Evolutionary conservation across 768 basidiomycete genomes (phyloP).

Genomic region (Leccinum subtestaceum): DNA sequence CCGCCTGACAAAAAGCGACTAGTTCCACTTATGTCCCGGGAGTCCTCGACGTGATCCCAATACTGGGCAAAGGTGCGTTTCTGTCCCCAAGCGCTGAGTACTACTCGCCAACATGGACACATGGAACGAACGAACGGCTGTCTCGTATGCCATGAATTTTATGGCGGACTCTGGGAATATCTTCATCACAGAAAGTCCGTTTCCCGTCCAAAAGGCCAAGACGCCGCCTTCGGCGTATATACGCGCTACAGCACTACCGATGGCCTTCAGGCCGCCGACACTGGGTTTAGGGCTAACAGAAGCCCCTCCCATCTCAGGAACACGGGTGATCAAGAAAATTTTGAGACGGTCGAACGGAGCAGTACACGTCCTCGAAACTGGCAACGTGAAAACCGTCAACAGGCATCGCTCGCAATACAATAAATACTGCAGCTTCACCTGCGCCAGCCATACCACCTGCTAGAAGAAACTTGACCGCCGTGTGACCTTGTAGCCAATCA

Average conservation of each 20-base stretch:
- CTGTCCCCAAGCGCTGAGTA: constrained; percentile 40
- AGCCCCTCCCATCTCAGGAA: constrained; percentile 66
- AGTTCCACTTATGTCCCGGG: constrained; percentile 82
- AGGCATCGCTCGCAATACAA: not conserved
- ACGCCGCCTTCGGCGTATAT: constrained; percentile 91
- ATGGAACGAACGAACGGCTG: constrained; percentile 59
- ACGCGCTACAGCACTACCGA: constrained; percentile 67
- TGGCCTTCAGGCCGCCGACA: constrained; percentile 57
- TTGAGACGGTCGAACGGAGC: constrained; percentile 98
- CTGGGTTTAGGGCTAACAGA: constrained; percentile 42
- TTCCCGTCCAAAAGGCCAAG: constrained; percentile 96
- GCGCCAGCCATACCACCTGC: constrained; percentile 96
- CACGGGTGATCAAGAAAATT: constrained; percentile 90
- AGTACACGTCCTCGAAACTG: constrained; percentile 94
- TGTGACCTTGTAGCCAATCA: constrained; percentile 60
- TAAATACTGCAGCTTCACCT: constrained; percentile 58
- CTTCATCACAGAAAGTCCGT: constrained; percentile 88
- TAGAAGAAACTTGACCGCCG: constrained; percentile 83
- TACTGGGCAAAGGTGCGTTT: constrained; percentile 94
- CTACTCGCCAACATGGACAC: constrained; percentile 9
- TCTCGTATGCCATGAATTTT: constrained; percentile 96
- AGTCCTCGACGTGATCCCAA: constrained; percentile 87
- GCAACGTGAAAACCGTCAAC: constrained; percentile 4
- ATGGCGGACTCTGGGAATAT: constrained; percentile 98
- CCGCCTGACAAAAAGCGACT: constrained; percentile 96